Conservation (phyloP, 225 moss, liverwort and hornwort species). For the Climacium dendroides region DNA sequence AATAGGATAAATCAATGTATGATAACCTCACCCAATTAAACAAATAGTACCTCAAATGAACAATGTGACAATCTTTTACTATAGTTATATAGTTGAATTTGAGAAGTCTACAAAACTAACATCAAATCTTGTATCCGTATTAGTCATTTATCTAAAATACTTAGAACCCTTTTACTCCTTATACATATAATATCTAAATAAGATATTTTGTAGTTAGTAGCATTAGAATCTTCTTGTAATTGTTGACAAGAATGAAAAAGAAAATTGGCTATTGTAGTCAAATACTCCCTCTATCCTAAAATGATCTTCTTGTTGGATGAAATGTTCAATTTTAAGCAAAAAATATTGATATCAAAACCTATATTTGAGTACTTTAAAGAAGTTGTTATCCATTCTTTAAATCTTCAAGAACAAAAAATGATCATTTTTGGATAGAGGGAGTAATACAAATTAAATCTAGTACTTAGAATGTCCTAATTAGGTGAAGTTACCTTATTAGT, state of each 20-base stretch:
- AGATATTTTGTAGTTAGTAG: too few species aligned
- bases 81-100: neutral
- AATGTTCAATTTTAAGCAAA: neutral
- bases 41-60: neutral
- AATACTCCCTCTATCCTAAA: neutral
- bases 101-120: neutral
- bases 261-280: too few species aligned
- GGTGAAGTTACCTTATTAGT: neutral
- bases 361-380: neutral
- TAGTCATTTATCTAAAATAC: neutral
- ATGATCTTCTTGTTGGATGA: neutral
- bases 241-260: neutral
- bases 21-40: neutral
- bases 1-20: neutral
- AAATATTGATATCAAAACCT: rapidly evolving
- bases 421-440: neutral
- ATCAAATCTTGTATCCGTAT: neutral
- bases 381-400: neutral
- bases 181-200: too few species aligned
- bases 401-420: neutral
- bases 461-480: neutral
- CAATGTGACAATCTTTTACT: neutral
- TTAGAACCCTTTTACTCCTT: neutral
- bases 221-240: too few species aligned
- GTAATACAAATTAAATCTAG: rapidly evolving